Evolutionary conservation across 495 filamentous ascomycete species (phyloP), one percentile per base, ranked within the genome.

Genomic region (Talaromyces ruber): DNA sequence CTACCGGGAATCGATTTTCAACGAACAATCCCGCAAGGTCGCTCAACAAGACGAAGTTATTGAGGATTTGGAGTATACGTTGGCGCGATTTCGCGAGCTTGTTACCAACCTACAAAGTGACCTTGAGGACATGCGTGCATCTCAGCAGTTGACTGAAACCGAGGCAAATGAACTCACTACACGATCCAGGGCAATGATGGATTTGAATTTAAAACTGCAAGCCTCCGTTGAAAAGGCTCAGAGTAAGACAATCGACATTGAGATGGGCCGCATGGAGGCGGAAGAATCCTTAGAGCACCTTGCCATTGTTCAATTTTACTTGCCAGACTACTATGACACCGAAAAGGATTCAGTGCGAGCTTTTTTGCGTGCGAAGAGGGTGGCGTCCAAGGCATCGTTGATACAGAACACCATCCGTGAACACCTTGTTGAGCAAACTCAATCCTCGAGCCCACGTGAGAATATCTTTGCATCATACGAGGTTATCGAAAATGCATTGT

Each of bases 121-220:
- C 69, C 78, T 98, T 39, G 90, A 94, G 66, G 92, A 98, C 64
- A 92, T 96, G 84, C 84, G 88, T 55, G 89, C 92, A 12, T 92
- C 90, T 32, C 90, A 93, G 61, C 90, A 94, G 63, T 88, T 98
- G 52, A 92, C 92, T 0, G 95, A 98, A 68, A 87, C 88, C 4
- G 93, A 98, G 69, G 89, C 92, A 6, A 90, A 91, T 66, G 89
- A 97, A 64, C 82, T 97, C 22, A 89, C 84, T 43, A 87, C 82
- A 62, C 88, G 91, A 30, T 96, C 93, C 34, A 83, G 91, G 58
- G 90, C 91, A 22, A 96, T 98, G 91, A 87, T 95, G 83, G 92
- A 98, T 71, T 81, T 98, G 47, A 98, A 97, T 72, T 82, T 93
- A 83, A 93, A 94, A 67, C 84, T 98, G 34, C 93, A 96, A 66